phyloP scores from a whole-genome alignment of 176 grass and related monocot genomes.

The Lolium perenne region DNA sequence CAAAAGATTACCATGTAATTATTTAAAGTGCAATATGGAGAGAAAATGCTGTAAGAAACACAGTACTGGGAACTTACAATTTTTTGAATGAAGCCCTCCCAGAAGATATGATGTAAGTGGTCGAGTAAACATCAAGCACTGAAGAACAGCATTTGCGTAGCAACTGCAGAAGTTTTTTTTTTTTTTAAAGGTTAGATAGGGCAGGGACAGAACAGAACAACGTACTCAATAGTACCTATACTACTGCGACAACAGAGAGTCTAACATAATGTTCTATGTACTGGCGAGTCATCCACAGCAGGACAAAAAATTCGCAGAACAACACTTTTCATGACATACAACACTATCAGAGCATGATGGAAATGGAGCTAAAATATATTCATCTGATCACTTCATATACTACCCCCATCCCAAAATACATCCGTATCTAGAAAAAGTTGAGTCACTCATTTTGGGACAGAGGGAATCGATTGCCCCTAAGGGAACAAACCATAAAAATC shows the following conservation, averaged over 20 bases:
- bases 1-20: slow-evolving; percentile 29
- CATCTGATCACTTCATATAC: slow-evolving; percentile 43
- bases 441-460: no score
- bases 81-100: slow-evolving; percentile 84
- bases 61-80: slow-evolving; percentile 56
- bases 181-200: slow-evolving; percentile 24
- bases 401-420: no score
- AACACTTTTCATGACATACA: not conserved
- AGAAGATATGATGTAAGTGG: slow-evolving; percentile 85
- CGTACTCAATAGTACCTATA: slow-evolving; percentile 27
- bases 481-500: slow-evolving; percentile 51
- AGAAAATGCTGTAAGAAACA: slow-evolving; percentile 14
- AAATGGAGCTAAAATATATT: slow-evolving; percentile 17
- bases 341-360: slow-evolving; percentile 34
- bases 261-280: not conserved
- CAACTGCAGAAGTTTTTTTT: slow-evolving; percentile 66
- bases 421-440: no score
- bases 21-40: slow-evolving; percentile 7
- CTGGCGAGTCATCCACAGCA: slow-evolving; percentile 11
- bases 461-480: slow-evolving; percentile 33
- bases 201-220: not conserved
- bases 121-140: slow-evolving; percentile 92
- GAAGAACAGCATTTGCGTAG: slow-evolving; percentile 96
- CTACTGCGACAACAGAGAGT: slow-evolving; percentile 6
- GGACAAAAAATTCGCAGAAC: not conserved